These are phyloP conservation scores for Rosa persica DNA, from an alignment of 306 rosid genomes.

Conservation along the genomic window DNA sequence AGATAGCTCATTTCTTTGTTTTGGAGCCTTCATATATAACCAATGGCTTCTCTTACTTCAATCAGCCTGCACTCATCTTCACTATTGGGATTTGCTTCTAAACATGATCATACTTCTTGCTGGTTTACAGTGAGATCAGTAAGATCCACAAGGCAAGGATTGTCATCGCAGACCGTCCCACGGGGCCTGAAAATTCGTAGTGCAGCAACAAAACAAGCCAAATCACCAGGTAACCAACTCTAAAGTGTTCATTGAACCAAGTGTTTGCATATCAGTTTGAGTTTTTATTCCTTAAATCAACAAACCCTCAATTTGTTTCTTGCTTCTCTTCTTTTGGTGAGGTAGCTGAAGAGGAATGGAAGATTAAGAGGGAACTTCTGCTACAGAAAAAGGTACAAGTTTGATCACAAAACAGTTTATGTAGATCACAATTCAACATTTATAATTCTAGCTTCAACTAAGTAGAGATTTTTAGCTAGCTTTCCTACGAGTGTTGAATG, in stretches of 20 bases:
- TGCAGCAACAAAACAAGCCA: conserved; percentile 83
- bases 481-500: neutral
- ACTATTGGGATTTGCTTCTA: conserved; percentile 40
- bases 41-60: conserved; percentile 66
- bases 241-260: conserved; percentile 14
- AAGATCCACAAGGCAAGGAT: conserved; percentile 37
- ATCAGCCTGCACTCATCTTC: conserved; percentile 49
- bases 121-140: conserved; percentile 39
- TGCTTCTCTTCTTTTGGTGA: conserved; percentile 39
- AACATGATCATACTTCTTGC: conserved; percentile 42
- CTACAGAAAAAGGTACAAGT: conserved; percentile 61
- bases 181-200: conserved; percentile 52
- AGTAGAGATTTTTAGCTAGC: neutral
- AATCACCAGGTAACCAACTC: conserved; percentile 68
- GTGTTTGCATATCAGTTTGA: neutral
- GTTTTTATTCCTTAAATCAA: neutral
- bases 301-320: conserved; percentile 22
- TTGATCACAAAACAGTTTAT: neutral
- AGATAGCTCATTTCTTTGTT: neutral
- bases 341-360: conserved; percentile 98
- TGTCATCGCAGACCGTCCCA: conserved; percentile 31
- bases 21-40: conserved; percentile 22
- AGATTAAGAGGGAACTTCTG: conserved; percentile 68
- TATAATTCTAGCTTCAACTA: neutral
- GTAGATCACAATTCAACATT: neutral